These are phyloP conservation scores for Fibroporia radiculosa DNA, from an alignment of 768 basidiomycete species.

Conservation along the genomic window DNA sequence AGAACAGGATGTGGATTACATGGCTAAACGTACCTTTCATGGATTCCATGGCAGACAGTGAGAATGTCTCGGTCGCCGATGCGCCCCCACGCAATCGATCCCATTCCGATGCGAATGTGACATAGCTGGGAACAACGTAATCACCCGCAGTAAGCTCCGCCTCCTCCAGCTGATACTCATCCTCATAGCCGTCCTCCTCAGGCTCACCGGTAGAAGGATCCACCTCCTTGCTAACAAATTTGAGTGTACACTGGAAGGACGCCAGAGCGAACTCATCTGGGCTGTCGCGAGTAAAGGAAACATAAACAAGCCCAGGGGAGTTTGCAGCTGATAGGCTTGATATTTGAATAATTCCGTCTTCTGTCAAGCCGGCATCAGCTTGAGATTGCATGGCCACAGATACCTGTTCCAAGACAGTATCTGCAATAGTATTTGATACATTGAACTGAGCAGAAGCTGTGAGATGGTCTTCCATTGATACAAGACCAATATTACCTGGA, in stretches of 20 bases:
- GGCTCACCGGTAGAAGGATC: conserved; percentile 94
- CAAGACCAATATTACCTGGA: conserved; percentile 57
- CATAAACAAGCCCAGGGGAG: conserved; percentile 85
- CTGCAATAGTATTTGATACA: conserved; percentile 92
- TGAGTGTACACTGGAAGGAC: conserved; percentile 86
- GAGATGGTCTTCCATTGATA: conserved; percentile 1
- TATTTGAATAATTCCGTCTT: conserved; percentile 92
- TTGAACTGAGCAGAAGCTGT: conserved; percentile 61
- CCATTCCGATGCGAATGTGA: conserved; percentile 91
- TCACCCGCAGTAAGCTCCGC: conserved; percentile 90
- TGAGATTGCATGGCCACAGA: conserved; percentile 87
- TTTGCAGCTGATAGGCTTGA: conserved; percentile 58
- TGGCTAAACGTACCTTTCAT: conserved; percentile 67
- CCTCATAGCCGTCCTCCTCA: conserved; percentile 98
- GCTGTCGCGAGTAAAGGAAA: conserved; percentile 81
- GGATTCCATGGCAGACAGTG: conserved; percentile 85
- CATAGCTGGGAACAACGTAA: conserved; percentile 94
- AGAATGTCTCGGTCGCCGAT: conserved; percentile 86
- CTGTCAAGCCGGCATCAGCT: conserved; percentile 67
- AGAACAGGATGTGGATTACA: conserved; percentile 13
- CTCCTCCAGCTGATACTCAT: conserved; percentile 97
- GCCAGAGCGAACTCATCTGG: conserved; percentile 73
- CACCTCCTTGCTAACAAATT: conserved; percentile 95
- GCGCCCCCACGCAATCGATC: conserved; percentile 77
- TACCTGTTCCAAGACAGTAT: conserved; percentile 91